phyloP scores from a whole-genome alignment of 805 yeast species.

The Saturnispora ahearnii region DNA sequence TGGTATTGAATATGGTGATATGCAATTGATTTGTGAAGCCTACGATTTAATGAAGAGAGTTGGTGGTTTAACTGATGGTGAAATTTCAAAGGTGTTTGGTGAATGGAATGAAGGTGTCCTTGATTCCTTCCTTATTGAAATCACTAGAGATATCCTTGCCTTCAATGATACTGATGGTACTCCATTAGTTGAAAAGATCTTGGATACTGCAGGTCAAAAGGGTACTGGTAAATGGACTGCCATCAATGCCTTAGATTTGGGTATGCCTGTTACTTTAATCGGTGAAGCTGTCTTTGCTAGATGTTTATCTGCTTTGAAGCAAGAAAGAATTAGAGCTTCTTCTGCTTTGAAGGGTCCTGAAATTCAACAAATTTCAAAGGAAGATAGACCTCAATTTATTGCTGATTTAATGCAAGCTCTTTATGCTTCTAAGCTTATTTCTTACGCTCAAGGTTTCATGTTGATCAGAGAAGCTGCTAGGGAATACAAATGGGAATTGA shows the following conservation, averaged over 20 bases:
- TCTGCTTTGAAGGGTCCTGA: slow-evolving; percentile 71
- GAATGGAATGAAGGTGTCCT: slow-evolving; percentile 96
- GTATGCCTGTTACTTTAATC: slow-evolving; percentile 96
- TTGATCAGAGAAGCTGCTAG: slow-evolving; percentile 96
- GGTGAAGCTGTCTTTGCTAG: slow-evolving; percentile 99
- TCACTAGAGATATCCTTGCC: slow-evolving; percentile 89
- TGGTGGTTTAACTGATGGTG: slow-evolving; percentile 83
- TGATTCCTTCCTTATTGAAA: slow-evolving; percentile 94
- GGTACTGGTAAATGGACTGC: slow-evolving; percentile 99
- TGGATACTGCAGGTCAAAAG: slow-evolving; percentile 97
- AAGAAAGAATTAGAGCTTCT: slow-evolving; percentile 85
- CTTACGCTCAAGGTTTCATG: slow-evolving; percentile 99
- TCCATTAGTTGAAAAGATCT: slow-evolving; percentile 91
- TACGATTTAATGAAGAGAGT: slow-evolving; percentile 92
- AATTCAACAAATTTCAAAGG: slow-evolving; percentile 50
- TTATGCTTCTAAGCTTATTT: slow-evolving; percentile 96
- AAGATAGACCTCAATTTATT: slow-evolving; percentile 74
- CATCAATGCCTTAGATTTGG: slow-evolving; percentile 92
- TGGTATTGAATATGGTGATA: slow-evolving; percentile 99
- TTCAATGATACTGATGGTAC: slow-evolving; percentile 84
- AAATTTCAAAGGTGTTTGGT: slow-evolving; percentile 85
- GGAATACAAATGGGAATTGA: slow-evolving; percentile 94
- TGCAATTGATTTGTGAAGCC: slow-evolving; percentile 98
- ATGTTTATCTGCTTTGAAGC: slow-evolving; percentile 87
- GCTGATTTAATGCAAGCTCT: slow-evolving; percentile 96